Evolutionary conservation across 1,284 basidiomycete species (phyloP).

Genomic region (Takashimella koratensis): DNA sequence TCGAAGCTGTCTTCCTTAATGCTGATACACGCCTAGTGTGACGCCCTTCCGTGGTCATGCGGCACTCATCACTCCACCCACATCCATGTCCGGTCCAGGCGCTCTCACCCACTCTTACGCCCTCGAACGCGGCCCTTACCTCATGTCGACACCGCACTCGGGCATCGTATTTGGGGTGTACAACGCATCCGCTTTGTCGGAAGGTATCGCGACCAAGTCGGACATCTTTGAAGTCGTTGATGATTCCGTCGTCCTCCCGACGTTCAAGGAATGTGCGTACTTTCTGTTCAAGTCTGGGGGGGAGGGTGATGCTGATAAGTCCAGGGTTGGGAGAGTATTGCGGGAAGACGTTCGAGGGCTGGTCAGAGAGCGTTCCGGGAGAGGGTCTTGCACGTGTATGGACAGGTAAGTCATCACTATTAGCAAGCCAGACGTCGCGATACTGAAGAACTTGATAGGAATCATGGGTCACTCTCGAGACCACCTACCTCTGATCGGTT

Average conservation of each 20-base stretch:
- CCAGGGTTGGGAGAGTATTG: slow-evolving; percentile 10
- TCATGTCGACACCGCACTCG: slow-evolving; percentile 23
- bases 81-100: slow-evolving; percentile 13
- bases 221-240: slow-evolving; percentile 17
- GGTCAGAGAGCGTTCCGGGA: slow-evolving; percentile 22
- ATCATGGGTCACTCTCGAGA: slow-evolving; percentile 29
- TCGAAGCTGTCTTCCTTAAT: not conserved
- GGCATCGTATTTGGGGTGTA: slow-evolving; percentile 26
- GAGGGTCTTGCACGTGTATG: slow-evolving; percentile 27
- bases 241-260: slow-evolving; percentile 14
- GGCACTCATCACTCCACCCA: slow-evolving; percentile 23
- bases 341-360: slow-evolving; percentile 17
- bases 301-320: not conserved
- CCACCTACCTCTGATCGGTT: slow-evolving; percentile 27
- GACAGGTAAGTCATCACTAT: slow-evolving; percentile 19
- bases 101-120: slow-evolving; percentile 19
- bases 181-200: slow-evolving; percentile 1
- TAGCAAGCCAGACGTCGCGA: no score
- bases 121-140: slow-evolving; percentile 25
- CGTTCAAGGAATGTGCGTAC: not conserved
- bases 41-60: slow-evolving; percentile 25
- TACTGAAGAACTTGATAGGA: no score
- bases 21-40: slow-evolving; percentile 13
- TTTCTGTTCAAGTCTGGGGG: not conserved
- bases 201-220: slow-evolving; percentile 8